Evolutionary conservation across 2,329 filamentous ascomycete species (phyloP).

Genomic region (Cryphonectria japonica): DNA sequence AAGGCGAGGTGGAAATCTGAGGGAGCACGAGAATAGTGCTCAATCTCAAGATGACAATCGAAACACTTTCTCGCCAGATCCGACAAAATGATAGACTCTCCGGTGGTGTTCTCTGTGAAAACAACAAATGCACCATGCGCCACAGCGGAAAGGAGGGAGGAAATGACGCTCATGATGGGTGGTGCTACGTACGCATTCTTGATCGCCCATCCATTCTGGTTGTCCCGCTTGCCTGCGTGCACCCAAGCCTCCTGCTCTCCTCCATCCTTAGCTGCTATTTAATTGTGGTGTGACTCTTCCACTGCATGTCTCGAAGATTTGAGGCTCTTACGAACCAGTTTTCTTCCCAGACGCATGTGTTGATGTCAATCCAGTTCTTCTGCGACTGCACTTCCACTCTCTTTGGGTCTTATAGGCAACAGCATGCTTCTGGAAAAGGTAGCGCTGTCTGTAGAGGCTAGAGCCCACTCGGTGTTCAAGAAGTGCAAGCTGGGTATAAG

Average conservation of each 20-base stretch:
- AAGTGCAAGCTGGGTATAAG: not conserved
- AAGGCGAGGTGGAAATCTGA: conserved; percentile 9
- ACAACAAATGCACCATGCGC: not conserved
- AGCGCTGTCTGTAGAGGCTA: no score
- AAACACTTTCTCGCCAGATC: conserved; percentile 17
- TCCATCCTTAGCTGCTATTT: not conserved
- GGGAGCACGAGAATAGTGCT: conserved; percentile 9
- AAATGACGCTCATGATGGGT: not conserved
- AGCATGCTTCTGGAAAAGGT: not conserved
- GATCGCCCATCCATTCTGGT: not conserved
- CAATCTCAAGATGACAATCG: conserved; percentile 24
- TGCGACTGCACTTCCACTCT: no score
- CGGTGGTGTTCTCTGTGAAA: not conserved
- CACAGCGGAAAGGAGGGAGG: not conserved
- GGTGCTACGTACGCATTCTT: not conserved
- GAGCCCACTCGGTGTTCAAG: not conserved
- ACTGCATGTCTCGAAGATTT: no score
- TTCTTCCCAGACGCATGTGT: not conserved
- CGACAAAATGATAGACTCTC: not conserved
- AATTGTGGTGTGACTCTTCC: no score
- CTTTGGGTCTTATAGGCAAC: not conserved
- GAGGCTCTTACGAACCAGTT: no score
- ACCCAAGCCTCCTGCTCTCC: not conserved
- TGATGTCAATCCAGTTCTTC: no score
- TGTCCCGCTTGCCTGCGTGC: not conserved